phyloP scores from a whole-genome alignment of 495 filamentous ascomycete species.

The Penicillium macrosclerotiorum region DNA sequence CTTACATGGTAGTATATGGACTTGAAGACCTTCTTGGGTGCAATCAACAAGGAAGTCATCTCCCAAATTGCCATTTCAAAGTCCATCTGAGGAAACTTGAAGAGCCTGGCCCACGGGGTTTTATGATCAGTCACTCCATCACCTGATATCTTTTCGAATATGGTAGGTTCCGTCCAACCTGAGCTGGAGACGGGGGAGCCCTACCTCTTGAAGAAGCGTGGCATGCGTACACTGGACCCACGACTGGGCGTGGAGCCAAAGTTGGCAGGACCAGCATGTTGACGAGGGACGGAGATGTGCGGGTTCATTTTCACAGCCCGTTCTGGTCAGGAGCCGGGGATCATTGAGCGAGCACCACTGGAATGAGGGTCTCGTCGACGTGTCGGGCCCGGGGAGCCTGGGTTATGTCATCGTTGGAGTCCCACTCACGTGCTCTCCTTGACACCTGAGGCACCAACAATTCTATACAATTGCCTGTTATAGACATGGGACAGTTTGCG shows the following conservation, averaged over 20 bases:
- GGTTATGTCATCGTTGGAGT: conserved; percentile 22
- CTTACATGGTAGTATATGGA: conserved; percentile 75
- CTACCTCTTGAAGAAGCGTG: conserved; percentile 55
- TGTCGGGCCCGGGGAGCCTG: conserved; percentile 4
- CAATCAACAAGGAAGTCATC: conserved; percentile 70
- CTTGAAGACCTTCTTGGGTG: conserved; percentile 74
- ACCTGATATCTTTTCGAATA: background rate
- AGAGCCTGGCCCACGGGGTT: conserved; percentile 41
- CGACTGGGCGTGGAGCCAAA: conserved; percentile 54
- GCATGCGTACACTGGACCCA: conserved; percentile 54
- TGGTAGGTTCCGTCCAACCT: background rate
- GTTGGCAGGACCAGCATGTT: conserved; percentile 52
- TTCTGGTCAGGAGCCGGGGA: conserved; percentile 19
- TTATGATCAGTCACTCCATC: background rate
- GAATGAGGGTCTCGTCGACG: conserved; percentile 5
- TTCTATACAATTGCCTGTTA: too few relatives aligned
- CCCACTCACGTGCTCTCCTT: background rate
- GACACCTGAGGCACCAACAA: conserved; percentile 1
- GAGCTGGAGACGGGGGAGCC: background rate
- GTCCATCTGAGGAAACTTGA: conserved; percentile 70
- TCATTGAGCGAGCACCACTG: conserved; percentile 7
- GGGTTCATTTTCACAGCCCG: conserved; percentile 52
- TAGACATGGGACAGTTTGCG: too few relatives aligned
- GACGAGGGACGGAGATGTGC: conserved; percentile 61
- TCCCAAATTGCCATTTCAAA: conserved; percentile 79